phyloP scores from a whole-genome alignment of 164 flowering plant species.

The Vitis amurensis region DNA sequence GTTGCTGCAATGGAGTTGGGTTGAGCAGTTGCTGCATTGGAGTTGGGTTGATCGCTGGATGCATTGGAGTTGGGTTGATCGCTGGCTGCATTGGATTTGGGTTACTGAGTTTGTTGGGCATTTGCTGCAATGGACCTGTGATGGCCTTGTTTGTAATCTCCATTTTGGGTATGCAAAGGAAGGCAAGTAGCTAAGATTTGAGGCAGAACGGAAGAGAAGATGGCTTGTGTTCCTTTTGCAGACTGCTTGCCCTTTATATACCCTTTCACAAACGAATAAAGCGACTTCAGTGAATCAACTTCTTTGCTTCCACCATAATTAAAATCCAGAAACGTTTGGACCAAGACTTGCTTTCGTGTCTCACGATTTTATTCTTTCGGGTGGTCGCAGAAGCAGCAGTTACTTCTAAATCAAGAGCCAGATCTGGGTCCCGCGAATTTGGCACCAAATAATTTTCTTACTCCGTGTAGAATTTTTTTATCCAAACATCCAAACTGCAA shows the following conservation, averaged over 20 bases:
- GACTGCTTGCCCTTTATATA: constrained; percentile 4
- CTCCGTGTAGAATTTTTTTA: no score
- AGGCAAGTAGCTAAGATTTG: no score
- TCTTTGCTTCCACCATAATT: constrained; percentile 24
- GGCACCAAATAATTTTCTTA: no score
- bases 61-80: no score
- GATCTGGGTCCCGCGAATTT: no score
- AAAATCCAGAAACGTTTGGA: neutral
- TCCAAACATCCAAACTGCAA: no score
- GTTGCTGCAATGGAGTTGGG: no score
- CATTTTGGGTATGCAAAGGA: neutral
- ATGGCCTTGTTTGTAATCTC: neutral
- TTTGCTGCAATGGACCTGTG: neutral
- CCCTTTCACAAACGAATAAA: neutral
- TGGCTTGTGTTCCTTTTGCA: constrained; percentile 7
- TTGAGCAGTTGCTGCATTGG: no score
- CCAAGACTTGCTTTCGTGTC: neutral
- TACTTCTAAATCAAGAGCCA: no score
- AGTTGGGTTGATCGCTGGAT: no score
- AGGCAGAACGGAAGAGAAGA: neutral
- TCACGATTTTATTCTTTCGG: neutral
- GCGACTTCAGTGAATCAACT: constrained; percentile 21
- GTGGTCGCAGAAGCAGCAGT: no score
- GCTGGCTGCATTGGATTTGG: no score
- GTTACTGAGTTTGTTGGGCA: neutral